Evolutionary conservation across 2,329 filamentous ascomycete species (phyloP).

Genomic region (Monosporascus cannonballus): DNA sequence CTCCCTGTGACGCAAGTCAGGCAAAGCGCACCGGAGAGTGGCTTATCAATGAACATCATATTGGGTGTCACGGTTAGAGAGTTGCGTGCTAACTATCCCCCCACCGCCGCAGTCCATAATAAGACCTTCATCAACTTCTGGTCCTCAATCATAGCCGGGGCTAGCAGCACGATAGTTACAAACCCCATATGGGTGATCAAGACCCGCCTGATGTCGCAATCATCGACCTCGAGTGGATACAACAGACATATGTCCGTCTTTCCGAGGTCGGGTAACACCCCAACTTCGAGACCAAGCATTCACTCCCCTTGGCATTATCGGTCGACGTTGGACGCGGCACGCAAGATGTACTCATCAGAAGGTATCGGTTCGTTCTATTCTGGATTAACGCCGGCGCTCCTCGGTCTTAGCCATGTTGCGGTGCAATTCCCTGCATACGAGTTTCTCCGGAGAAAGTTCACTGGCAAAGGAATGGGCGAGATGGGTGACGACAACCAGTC

Average conservation of each 20-base stretch:
- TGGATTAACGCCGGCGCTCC: conserved; percentile 81
- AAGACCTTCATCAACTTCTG: conserved; percentile 75
- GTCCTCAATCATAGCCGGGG: conserved; percentile 86
- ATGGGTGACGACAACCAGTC: conserved; percentile 51
- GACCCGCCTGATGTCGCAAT: conserved; percentile 94
- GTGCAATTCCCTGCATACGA: conserved; percentile 98
- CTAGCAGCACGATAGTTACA: conserved; percentile 86
- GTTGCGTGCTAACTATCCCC: conserved; percentile 6
- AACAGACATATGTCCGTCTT: conserved; percentile 39
- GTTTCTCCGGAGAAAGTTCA: conserved; percentile 84
- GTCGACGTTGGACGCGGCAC: conserved; percentile 83
- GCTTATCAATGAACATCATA: too few relatives aligned
- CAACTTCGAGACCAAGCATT: conserved; percentile 47
- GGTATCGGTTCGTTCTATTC: conserved; percentile 91
- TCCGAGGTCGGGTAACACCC: conserved; percentile 46
- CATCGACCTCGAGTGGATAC: conserved; percentile 39
- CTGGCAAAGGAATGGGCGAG: conserved; percentile 80
- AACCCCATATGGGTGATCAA: conserved; percentile 99
- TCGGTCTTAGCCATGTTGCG: conserved; percentile 90
- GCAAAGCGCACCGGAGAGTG: background rate
- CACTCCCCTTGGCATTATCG: conserved; percentile 85
- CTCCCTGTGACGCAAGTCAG: background rate
- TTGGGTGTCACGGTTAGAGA: background rate
- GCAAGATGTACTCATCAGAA: conserved; percentile 92
- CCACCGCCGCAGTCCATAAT: conserved; percentile 44